Evolutionary conservation across 495 filamentous ascomycete species (phyloP), one percentile per base, ranked within the genome.

Genomic region (Thozetella sp.): DNA sequence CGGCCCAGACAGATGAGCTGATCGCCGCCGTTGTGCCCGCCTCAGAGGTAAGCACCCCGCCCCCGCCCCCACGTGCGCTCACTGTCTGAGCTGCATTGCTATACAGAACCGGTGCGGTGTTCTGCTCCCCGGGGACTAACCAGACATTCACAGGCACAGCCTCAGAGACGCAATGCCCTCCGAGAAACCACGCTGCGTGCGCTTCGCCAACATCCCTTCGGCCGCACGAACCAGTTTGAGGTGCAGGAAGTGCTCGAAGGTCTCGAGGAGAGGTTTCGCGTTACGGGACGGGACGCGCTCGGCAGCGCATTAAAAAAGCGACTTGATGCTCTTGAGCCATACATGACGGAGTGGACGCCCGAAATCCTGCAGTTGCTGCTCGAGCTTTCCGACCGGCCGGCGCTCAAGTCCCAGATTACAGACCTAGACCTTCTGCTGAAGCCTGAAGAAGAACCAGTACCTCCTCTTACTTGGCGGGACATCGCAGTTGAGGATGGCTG

Each of bases 221-320:
- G 77, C 22, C 86, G 93, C 30, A 92, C 88, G 0, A 95, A 97
- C 75, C 94, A 96, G 65, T 99, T 97, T 69, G 91, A 92, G 26
- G 86, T 97, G 13, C 74, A 84, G 23, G 81, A 83, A 19, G 86
- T 83, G 30, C 81, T 96, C 3, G 84, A 88, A 22, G 95, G 95
- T 2, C 79, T 96, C 19, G 90, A 92, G 61, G 95, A 99, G 72
- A 94, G 94, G 64, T 96, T 96, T 70, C 83, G 85, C 40, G 80
- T 97, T 51, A 78, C 90, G 26, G 87, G 90, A 70, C 83, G 87
- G 58, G 93, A 97, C 68, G 84, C 87, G 17, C 72, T 97, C 24
- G 92, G 91, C n/a, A 87, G 92, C 61, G 92, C 90, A 9, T 79
- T 97, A 13, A 74, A 80, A 22, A 67, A 70, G 22, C 87, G 92